Conservation (phyloP, 805 yeast genomes). For the Candida ficus region DNA sequence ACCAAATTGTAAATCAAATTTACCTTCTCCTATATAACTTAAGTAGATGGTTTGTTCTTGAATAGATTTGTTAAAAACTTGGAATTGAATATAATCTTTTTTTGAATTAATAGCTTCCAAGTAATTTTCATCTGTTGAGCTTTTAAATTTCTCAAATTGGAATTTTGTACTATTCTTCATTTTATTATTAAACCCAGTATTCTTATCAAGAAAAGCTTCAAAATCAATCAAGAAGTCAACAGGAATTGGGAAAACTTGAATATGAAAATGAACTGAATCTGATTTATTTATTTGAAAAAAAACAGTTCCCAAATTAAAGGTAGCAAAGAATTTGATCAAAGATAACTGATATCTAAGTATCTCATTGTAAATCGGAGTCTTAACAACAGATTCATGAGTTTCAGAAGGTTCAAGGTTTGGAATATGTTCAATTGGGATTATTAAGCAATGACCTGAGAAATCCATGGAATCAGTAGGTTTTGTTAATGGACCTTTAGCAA, state of each 20-base stretch:
- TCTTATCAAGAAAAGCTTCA: constrained; percentile 40
- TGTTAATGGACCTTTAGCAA: constrained; percentile 84
- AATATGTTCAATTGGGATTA: constrained; percentile 74
- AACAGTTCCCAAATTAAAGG: constrained; percentile 45
- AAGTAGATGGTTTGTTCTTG: constrained; percentile 27
- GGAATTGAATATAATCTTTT: constrained; percentile 26
- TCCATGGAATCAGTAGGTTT: constrained; percentile 40
- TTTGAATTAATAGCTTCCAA: constrained; percentile 24
- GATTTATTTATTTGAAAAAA: constrained; percentile 66
- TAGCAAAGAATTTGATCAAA: constrained; percentile 40
- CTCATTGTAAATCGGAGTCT: constrained; percentile 39
- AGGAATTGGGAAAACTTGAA: constrained; percentile 72
- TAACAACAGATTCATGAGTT: constrained; percentile 17
- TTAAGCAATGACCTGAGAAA: constrained; percentile 77
- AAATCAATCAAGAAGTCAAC: constrained; percentile 39
- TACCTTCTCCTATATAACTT: constrained; percentile 25
- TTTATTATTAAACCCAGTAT: constrained; percentile 41
- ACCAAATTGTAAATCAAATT: constrained; percentile 78
- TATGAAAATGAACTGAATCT: constrained; percentile 67
- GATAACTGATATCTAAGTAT: constrained; percentile 40
- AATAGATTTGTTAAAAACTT: constrained; percentile 29
- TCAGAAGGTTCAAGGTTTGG: constrained; percentile 35
- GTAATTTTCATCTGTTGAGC: constrained; percentile 24
- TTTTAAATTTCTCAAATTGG: constrained; percentile 32
- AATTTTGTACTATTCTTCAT: constrained; percentile 38